Percentiles rank a stretch among this genome's conserved stretches.
These are phyloP conservation scores for Orbilia brochopaga DNA, from an alignment of 2,329 filamentous ascomycete genomes.

Conservation along the genomic window DNA sequence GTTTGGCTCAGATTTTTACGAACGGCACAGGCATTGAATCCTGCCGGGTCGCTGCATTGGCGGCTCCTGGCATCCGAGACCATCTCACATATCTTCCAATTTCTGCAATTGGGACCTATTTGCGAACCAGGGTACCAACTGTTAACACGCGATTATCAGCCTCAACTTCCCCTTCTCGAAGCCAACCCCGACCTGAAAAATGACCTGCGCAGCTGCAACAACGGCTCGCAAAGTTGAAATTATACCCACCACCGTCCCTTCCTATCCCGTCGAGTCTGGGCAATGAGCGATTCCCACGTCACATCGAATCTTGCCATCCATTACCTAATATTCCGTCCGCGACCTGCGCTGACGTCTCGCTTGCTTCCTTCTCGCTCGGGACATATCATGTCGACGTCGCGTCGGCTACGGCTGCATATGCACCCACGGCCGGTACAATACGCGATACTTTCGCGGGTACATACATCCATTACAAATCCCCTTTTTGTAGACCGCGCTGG, in stretches of 20 bases:
- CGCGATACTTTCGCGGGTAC: too few relatives aligned
- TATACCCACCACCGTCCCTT: not conserved
- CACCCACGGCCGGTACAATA: not conserved
- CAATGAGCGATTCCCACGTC: not conserved
- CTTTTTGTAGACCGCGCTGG: too few relatives aligned
- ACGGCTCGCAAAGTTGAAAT: not conserved
- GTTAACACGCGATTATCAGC: too few relatives aligned
- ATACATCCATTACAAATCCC: too few relatives aligned
- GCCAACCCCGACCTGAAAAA: not conserved
- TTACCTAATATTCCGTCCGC: not conserved
- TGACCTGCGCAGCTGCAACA: not conserved
- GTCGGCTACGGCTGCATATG: not conserved
- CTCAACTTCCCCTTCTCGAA: too few relatives aligned
- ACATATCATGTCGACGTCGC: not conserved
- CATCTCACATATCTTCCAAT: too few relatives aligned
- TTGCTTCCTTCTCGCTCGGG: slow-evolving; percentile 4
- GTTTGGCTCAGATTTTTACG: too few relatives aligned
- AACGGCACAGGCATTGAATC: too few relatives aligned
- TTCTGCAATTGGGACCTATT: too few relatives aligned
- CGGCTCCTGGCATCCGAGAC: too few relatives aligned
- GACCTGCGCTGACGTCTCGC: slow-evolving; percentile 1
- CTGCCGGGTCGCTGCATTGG: too few relatives aligned
- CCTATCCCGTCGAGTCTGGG: not conserved
- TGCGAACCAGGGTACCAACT: too few relatives aligned
- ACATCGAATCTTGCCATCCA: not conserved